A percentile compares a stretch with the other conserved stretches of the same genome.
Conservation (phyloP, 1,284 basidiomycete species). For the Puccinia polysora region DNA sequence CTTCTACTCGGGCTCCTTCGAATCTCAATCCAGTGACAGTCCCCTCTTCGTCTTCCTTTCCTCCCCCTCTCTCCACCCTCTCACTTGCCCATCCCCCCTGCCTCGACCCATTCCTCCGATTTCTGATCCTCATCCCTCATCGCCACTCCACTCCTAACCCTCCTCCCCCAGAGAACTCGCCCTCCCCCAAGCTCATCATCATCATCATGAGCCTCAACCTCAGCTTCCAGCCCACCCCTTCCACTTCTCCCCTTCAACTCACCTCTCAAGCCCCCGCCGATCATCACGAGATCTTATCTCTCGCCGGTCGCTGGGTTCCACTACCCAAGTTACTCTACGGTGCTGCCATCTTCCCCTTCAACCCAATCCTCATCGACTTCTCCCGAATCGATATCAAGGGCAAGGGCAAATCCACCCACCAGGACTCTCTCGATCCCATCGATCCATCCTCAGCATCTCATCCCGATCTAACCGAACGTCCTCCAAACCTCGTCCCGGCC, state of each 20-base stretch:
- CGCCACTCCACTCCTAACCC: no score
- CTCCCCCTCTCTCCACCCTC: no score
- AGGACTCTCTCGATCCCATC: background rate
- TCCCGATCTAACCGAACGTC: no score
- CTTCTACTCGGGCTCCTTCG: no score
- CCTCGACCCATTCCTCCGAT: no score
- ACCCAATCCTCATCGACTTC: constrained; percentile 15
- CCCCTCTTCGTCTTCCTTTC: no score
- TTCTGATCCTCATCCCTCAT: no score
- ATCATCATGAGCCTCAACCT: background rate
- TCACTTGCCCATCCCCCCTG: no score
- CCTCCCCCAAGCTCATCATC: no score
- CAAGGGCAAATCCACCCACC: constrained; percentile 24
- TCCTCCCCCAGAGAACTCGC: no score
- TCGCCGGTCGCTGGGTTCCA: constrained; percentile 34
- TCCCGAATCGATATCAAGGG: constrained; percentile 23
- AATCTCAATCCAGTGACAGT: no score
- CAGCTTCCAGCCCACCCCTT: background rate
- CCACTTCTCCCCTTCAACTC: background rate
- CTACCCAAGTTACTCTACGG: constrained; percentile 40
- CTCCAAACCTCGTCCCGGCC: constrained; percentile 15
- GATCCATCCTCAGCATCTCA: background rate
- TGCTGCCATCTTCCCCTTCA: constrained; percentile 36
- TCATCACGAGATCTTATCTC: constrained; percentile 4
- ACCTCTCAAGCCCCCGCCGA: background rate